Evolutionary conservation across 2,329 filamentous ascomycete species (phyloP), one percentile per base, ranked within the genome.

Genomic region (Trichoderma citrinoviride): DNA sequence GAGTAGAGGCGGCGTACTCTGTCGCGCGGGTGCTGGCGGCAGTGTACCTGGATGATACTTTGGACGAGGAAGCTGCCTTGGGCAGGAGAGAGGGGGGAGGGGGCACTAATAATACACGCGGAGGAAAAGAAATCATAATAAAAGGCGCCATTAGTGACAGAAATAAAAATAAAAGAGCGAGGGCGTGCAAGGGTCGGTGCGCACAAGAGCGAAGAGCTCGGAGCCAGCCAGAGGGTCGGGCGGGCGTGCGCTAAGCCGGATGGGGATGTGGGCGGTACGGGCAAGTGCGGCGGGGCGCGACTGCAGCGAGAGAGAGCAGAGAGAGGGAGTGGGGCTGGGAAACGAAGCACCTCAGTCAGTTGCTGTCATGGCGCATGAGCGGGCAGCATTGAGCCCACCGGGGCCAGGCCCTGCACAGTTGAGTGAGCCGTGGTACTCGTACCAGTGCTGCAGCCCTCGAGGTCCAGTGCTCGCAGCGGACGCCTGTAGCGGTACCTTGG

Each of bases 21-120:
- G 37, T 15, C 19, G 21, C 58, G 49, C 37, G 25, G 12, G 10
- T 5, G 40, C 58, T 5, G 37, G 47, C 33, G 27, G 19, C 14
- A 19, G n/a, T 21, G 46, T 61, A 61, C 57, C 47, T 37, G 10
- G 12, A 19, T 5, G 25, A 23, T 61, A 52, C 57, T 52, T 60
- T 37, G n/a, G 44, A 15, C 29, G 56, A n/a, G 56, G 25, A 19
- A 14, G 40, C 57, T 52, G 23, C 46, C 57, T 61, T 61, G 19
- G 40, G 57, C 57, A 47, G 46, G 41, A 29, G 46, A 37, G 46
- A 46, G 50, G 46, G 33, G 46, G 46, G 55, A 40, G 55, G 57
- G 37, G 57, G 33, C 57, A 52, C 57, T 61, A 61, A 50, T 61
- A 61, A 52, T 61, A 61, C 57, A 52, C 57, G 57, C 57, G 46